Evolutionary conservation across 108 stramenopile species (phyloP), one percentile per base, ranked within the genome.

Genomic region (Mediolabrus comicus): DNA sequence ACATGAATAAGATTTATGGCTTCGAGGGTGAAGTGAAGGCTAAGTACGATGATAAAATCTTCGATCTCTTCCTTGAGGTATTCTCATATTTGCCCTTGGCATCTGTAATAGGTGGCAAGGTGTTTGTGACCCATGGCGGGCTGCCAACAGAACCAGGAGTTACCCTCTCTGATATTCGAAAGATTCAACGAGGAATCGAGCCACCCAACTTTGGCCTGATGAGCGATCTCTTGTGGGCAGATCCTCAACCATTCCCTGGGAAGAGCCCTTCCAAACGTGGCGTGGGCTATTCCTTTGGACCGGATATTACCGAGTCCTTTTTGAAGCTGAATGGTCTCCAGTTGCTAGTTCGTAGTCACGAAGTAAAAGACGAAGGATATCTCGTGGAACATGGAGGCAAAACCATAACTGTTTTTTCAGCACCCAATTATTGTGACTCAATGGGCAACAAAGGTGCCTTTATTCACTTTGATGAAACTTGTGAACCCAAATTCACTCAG

Each of bases 361-460:
- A 98, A 76, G 98, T 99, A 26, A 94, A 96, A 75, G 98, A 99
- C 66, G 97, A 98, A 68, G 99, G 99, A 36, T 99, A 98, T 71
- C 79, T 96, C 34, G 92, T 97, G n/a, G 99, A 98, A 84, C 99
- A 99, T 82, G 96, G 89, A n/a, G 97, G 97, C n/a, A 91, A 94
- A 75, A 95, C 95, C 36, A 94, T 99, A 46, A 99, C 99, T 19
- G 95, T 99, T 31, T 99, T 99, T 80, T 88, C 86, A 9, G 99
- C 99, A 30, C 99, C 99, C 7, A 99, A 99, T 80, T 99, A 99
- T 83, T 99, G 99, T 80, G 99, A 99, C 69, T 87, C 94, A 52
- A 99, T 99, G 99, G 99, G 98, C 26, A 99, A 99, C 82, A 98
- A 98, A 76, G 99, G 98, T 36, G 99, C 97, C 25, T 96, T 96